Evolutionary conservation across 257 asterid genomes (phyloP).

Genomic region (Solanum dulcamara): DNA sequence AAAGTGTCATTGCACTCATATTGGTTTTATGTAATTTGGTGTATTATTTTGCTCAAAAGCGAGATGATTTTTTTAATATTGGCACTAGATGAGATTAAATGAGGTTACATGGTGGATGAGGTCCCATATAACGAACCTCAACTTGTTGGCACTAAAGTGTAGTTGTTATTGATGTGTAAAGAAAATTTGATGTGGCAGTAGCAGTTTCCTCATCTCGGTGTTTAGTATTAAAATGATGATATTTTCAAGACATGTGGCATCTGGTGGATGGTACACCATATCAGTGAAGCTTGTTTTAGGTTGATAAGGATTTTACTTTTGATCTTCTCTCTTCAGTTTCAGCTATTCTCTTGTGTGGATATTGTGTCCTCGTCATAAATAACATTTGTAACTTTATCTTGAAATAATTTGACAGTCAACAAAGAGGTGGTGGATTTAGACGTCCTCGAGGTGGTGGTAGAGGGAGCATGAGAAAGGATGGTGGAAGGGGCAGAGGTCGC

Average conservation of each 20-base stretch:
- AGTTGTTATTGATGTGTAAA: neutral
- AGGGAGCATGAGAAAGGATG: constrained; percentile 20
- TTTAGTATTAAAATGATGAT: neutral
- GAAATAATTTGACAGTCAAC: constrained; percentile 16
- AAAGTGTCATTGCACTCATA: neutral
- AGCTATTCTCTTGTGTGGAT: neutral
- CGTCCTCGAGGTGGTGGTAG: constrained; percentile 25
- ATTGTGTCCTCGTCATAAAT: neutral
- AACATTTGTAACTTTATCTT: neutral
- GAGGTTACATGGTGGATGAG: neutral
- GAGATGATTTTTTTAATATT: neutral
- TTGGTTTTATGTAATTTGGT: neutral
- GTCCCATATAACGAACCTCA: no score
- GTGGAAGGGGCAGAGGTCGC: constrained; percentile 42
- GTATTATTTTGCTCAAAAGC: neutral
- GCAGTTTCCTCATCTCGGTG: neutral
- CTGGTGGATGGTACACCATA: neutral
- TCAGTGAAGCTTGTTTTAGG: neutral
- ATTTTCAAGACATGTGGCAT: neutral
- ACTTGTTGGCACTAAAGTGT: neutral
- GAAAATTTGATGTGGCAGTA: neutral
- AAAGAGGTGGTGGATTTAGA: constrained; percentile 41
- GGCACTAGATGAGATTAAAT: neutral
- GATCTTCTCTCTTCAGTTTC: neutral
- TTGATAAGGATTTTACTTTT: neutral